Evolutionary conservation across 2,329 filamentous ascomycete species (phyloP), one percentile per base, ranked within the genome.

Genomic region (Chaetomium sp.): DNA sequence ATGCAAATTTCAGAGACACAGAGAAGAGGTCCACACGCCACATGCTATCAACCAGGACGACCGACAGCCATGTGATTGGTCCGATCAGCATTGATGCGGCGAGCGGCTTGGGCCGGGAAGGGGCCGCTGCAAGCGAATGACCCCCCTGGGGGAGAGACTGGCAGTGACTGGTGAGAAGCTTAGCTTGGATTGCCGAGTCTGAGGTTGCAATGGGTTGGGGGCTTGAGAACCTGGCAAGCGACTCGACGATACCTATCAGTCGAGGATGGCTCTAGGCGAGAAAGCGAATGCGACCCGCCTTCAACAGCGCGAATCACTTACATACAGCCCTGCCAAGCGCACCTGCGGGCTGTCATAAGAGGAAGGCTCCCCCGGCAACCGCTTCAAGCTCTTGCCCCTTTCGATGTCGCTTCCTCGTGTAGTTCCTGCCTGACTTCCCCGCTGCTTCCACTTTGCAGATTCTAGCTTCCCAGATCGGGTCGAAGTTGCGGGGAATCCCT

Each of bases 311-410:
- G 27, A 29, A 29, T 29, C 27, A 29, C 27, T 6, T 29, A 3
- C 27, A 29, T 29, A 3, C 27, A 29, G 27, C 27, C 27, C 27
- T n/a, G 2, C 19, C 5, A 42, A 42, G 38, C 38, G 38, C 16
- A 19, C 16, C 38, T 42, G 38, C 38, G 16, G 38, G 38, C 27
- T 38, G 23, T 62, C 62, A 64, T 51, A 61, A 53, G 58, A 21
- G 65, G 54, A 61, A 62, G 51, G 35, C 53, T 33, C 21, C 51
- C 50, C 64, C 61, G 61, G 56, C 53, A 31, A 23, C 29, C 56
- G 57, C 31, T 42, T 51, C 60, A 19, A 16, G 4, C 50, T 57
- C 56, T 57, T 65, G 55, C 63, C 50, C 21, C 38, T 62, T 65
- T 62, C 16, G 55, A 62, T 42, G 23, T 57, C 53, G 54, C 53